Conservation (phyloP, 1,284 basidiomycete species). For the Pterula multifida region DNA sequence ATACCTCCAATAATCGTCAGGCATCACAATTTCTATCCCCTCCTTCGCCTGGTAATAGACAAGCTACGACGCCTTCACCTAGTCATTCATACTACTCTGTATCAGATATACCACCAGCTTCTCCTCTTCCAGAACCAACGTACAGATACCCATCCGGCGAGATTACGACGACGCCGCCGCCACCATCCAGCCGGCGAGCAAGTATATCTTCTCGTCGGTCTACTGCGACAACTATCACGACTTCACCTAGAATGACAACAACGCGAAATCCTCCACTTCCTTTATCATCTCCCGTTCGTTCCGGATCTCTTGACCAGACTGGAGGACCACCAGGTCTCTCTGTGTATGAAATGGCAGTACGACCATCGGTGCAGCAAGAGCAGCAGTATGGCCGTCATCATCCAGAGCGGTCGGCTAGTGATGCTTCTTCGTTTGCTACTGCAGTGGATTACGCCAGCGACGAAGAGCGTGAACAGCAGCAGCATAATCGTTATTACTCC, state of each 20-base stretch:
- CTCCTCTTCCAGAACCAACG: slow-evolving; percentile 41
- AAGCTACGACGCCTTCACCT: slow-evolving; percentile 7
- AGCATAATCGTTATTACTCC: not conserved
- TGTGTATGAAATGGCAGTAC: not conserved
- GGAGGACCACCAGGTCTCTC: not conserved
- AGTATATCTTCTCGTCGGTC: not conserved
- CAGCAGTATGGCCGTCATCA: slow-evolving; percentile 8
- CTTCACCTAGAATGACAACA: not conserved
- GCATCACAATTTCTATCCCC: not conserved
- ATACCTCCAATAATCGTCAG: not conserved
- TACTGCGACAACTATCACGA: not conserved
- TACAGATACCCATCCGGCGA: slow-evolving; percentile 35
- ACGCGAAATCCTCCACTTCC: not conserved
- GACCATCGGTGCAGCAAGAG: not conserved
- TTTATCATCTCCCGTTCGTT: not conserved
- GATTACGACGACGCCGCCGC: slow-evolving; percentile 26
- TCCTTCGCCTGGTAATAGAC: not conserved
- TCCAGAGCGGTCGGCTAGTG: slow-evolving; percentile 22
- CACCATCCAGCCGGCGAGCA: not conserved
- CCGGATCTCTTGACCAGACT: not conserved
- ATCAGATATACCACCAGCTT: slow-evolving; percentile 49
- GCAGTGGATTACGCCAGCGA: slow-evolving; percentile 28
- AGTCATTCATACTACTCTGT: slow-evolving; percentile 57
- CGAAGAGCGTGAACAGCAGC: slow-evolving; percentile 5
- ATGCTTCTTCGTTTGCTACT: slow-evolving; percentile 29